phyloP scores from a whole-genome alignment of 2,329 filamentous ascomycete species.

The Xylariaceae sp. region DNA sequence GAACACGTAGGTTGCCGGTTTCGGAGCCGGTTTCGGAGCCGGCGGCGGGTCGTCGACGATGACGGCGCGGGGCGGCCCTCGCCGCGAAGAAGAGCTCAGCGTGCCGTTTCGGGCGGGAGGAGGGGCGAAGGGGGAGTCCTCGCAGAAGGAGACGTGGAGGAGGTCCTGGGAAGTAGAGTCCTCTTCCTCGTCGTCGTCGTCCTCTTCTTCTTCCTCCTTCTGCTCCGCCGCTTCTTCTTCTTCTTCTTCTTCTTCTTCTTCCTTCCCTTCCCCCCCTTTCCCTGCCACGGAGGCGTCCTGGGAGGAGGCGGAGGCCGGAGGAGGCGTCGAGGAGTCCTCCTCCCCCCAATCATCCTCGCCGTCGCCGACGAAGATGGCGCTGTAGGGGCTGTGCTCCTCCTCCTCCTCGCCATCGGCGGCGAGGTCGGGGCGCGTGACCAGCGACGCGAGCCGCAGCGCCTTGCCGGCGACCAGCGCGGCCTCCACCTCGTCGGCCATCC shows the following conservation, averaged over 20 bases:
- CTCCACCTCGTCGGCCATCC: constrained; percentile 19
- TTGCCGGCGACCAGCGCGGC: constrained; percentile 18
- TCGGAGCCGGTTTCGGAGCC: no score
- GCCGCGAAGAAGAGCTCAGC: no score
- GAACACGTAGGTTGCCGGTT: constrained; percentile 16
- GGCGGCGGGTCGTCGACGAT: constrained; percentile 4
- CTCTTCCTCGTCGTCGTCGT: constrained; percentile 11
- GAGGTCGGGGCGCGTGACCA: constrained; percentile 6
- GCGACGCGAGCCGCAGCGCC: constrained; percentile 15
- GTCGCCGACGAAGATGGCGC: constrained; percentile 18
- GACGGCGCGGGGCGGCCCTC: no score
- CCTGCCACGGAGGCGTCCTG: background rate
- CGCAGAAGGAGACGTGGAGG: no score
- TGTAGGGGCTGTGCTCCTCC: constrained; percentile 7
- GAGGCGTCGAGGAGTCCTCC: constrained; percentile 2
- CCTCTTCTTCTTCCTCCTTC: background rate
- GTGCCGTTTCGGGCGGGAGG: no score
- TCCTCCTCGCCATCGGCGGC: constrained; percentile 6
- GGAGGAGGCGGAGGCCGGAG: background rate
- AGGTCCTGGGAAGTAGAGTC: no score
- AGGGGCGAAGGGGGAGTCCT: no score
- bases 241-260: constrained; percentile 6
- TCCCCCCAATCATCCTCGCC: background rate
- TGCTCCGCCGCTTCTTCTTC: background rate
- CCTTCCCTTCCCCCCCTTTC: no score